A percentile compares a stretch with the other conserved stretches of the same genome.
phyloP scores from a whole-genome alignment of 768 basidiomycete genomes.

The Mycena haematopus region DNA sequence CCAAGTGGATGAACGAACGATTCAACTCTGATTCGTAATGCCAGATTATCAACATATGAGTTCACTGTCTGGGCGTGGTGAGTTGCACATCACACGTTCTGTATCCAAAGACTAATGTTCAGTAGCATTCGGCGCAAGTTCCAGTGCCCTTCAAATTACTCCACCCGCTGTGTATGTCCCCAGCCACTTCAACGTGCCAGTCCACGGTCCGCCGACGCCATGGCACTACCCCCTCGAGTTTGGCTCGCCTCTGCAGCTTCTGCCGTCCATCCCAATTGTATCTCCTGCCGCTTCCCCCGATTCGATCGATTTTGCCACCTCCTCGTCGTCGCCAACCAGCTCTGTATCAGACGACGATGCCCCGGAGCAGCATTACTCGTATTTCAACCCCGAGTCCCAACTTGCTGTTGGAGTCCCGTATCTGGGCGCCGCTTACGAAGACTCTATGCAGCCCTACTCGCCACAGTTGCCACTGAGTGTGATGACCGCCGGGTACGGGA shows the following conservation, averaged over 20 bases:
- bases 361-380: slow-evolving; percentile 5
- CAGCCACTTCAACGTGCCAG: slow-evolving; percentile 1
- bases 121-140: neutral
- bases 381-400: slow-evolving; percentile 6
- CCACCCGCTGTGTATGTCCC: slow-evolving; percentile 9
- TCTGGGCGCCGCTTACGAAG: slow-evolving; percentile 3
- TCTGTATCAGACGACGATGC: slow-evolving; percentile 19
- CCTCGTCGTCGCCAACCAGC: slow-evolving; percentile 19
- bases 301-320: slow-evolving; percentile 2
- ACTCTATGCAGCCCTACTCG: slow-evolving; percentile 4
- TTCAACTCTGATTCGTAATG: neutral
- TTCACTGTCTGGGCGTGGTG: slow-evolving; percentile 1
- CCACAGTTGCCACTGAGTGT: slow-evolving; percentile 7
- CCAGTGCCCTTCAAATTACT: neutral
- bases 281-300: slow-evolving; percentile 11
- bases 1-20: neutral
- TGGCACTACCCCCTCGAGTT: slow-evolving; percentile 17
- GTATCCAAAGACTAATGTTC: neutral
- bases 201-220: neutral
- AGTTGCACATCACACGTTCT: neutral
- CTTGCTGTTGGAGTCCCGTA: neutral
- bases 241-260: slow-evolving; percentile 3
- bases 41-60: slow-evolving; percentile 14
- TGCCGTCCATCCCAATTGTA: neutral
- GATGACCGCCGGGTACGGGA: slow-evolving; percentile 11